Percentiles rank a stretch among this genome's conserved stretches.
Conservation (phyloP, 352 stramenopile genomes). For the Globisporangium carolinianum region DNA sequence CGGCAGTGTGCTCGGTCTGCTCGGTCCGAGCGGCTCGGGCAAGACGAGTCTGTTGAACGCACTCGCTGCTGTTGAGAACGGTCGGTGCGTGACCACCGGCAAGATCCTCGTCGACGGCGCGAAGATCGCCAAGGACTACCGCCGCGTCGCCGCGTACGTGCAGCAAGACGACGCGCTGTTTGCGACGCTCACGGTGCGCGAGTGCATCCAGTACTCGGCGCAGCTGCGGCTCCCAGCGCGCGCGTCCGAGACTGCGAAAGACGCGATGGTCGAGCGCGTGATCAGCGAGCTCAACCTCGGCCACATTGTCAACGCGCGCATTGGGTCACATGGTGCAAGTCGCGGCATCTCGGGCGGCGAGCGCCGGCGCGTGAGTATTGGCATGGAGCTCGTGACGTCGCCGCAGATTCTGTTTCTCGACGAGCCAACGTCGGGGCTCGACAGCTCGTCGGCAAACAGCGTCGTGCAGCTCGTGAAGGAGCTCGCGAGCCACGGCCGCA, state of each 20-base stretch:
- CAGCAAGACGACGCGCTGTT: constrained; percentile 85
- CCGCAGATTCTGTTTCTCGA: constrained; percentile 86
- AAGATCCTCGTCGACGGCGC: constrained; percentile 58
- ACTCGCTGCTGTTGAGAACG: constrained; percentile 66
- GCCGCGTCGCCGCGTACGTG: constrained; percentile 78
- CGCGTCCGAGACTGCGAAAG: constrained; percentile 45
- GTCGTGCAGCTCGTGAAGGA: constrained; percentile 88
- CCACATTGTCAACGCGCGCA: constrained; percentile 54
- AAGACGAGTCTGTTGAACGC: constrained; percentile 84
- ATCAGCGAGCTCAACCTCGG: constrained; percentile 67
- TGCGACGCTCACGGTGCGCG: constrained; percentile 72
- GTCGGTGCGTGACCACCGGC: constrained; percentile 38
- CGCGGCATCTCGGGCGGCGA: constrained; percentile 93
- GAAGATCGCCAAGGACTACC: constrained; percentile 49
- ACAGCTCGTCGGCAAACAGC: constrained; percentile 85
- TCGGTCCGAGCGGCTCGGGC: constrained; percentile 72
- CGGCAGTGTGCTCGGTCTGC: constrained; percentile 57
- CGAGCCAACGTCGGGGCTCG: constrained; percentile 90
- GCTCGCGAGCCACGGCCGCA: constrained; percentile 72
- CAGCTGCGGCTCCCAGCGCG: constrained; percentile 55
- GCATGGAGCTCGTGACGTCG: constrained; percentile 90
- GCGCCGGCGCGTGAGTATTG: constrained; percentile 89
- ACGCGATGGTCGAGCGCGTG: constrained; percentile 61
- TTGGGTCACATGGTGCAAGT: constrained; percentile 34
- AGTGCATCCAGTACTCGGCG: constrained; percentile 81